phyloP scores from a whole-genome alignment of 202 grass and related monocot species.

The Panicum hallii region DNA sequence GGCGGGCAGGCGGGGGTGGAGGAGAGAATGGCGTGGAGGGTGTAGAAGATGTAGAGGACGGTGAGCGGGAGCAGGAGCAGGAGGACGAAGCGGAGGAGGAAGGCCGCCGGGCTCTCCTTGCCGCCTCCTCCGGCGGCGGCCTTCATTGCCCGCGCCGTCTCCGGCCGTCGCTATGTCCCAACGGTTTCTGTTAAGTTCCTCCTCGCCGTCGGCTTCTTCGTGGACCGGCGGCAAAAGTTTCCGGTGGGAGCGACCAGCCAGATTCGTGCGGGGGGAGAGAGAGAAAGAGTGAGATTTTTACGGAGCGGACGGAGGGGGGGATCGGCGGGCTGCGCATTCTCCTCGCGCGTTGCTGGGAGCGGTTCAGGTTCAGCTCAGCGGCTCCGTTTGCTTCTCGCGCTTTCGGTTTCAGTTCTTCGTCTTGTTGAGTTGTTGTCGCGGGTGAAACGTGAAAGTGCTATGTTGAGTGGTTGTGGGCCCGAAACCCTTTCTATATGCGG shows the following conservation, averaged over 20 bases:
- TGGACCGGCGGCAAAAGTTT: not conserved
- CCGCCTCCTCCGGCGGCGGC: constrained; percentile 26
- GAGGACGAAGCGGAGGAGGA: constrained; percentile 66
- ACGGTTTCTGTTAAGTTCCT: no score
- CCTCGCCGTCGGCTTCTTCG: not conserved
- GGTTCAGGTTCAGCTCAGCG: constrained; percentile 37
- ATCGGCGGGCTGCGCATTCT: constrained; percentile 45
- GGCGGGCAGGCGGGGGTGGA: constrained; percentile 51
- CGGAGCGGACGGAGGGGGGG: constrained; percentile 5
- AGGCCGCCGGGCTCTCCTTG: constrained; percentile 56
- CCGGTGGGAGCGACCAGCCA: not conserved
- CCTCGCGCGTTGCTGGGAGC: constrained; percentile 44
- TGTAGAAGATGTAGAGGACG: constrained; percentile 76
- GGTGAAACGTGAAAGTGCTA: no score
- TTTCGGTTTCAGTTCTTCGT: constrained; percentile 19
- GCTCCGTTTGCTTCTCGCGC: constrained; percentile 8
- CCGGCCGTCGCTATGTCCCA: constrained; percentile 17
- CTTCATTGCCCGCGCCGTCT: constrained; percentile 63
- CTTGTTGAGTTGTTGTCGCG: no score
- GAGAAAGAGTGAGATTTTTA: not conserved
- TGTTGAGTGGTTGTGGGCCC: no score
- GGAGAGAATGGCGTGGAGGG: constrained; percentile 69
- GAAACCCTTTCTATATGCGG: no score
- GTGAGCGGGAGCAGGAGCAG: constrained; percentile 64
- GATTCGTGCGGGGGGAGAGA: not conserved